Conservation (phyloP, 306 rosid species). For the Quercus gilva region DNA sequence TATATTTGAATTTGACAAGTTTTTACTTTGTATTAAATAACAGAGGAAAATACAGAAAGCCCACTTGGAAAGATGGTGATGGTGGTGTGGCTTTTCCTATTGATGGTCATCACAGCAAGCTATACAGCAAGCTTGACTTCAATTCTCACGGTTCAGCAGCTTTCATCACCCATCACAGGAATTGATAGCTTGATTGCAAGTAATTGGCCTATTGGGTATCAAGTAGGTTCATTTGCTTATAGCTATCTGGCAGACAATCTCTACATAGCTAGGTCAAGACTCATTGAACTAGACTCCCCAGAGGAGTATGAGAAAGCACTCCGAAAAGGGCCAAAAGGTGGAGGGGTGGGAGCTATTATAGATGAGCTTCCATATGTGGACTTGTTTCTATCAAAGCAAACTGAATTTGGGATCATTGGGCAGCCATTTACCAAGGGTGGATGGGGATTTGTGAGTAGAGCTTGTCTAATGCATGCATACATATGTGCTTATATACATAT, state of each 20-base stretch:
- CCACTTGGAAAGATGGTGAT: constrained; percentile 88
- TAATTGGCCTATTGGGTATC: constrained; percentile 83
- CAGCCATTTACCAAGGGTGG: constrained; percentile 79
- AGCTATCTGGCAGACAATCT: constrained; percentile 74
- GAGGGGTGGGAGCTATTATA: constrained; percentile 90
- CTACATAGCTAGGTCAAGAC: constrained; percentile 62
- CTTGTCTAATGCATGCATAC: constrained; percentile 19
- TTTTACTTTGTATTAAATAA: constrained; percentile 28
- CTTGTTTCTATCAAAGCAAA: constrained; percentile 62
- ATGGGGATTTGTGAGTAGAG: constrained; percentile 96
- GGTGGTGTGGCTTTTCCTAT: constrained; percentile 89
- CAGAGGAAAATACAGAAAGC: constrained; percentile 81
- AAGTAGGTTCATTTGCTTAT: constrained; percentile 88
- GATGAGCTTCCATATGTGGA: constrained; percentile 91
- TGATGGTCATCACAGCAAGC: constrained; percentile 95
- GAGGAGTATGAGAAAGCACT: constrained; percentile 80
- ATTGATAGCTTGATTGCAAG: constrained; percentile 77
- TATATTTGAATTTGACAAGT: constrained; percentile 22
- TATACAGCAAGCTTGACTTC: constrained; percentile 95
- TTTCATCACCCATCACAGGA: constrained; percentile 84
- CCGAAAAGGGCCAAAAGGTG: constrained; percentile 58
- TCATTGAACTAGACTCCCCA: constrained; percentile 72
- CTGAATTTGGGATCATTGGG: constrained; percentile 80
- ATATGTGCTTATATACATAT: neutral
- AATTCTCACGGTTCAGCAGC: constrained; percentile 90